Evolutionary conservation across 202 grass and related monocot species (phyloP).

Genomic region (Zoysia matrella): DNA sequence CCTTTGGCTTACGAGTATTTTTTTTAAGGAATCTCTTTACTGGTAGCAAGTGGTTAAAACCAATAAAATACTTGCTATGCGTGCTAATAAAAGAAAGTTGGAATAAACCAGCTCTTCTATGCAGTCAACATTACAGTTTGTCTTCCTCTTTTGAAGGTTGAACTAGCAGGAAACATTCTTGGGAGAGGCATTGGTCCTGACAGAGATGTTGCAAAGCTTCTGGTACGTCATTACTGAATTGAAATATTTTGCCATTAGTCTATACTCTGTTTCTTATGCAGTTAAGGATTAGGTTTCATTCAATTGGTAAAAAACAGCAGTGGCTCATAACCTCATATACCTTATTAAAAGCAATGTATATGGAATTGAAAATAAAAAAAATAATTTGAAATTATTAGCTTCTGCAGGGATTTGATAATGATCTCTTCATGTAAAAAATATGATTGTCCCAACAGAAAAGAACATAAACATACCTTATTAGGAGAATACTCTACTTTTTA

Average conservation of each 20-base stretch:
- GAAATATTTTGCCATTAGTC: not conserved
- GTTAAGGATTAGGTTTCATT: not conserved
- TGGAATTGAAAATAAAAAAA: not conserved
- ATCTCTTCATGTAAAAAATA: no score
- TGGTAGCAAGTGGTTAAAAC: not conserved
- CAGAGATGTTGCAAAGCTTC: conserved; percentile 66
- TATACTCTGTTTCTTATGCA: conserved; percentile 24
- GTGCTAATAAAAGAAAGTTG: conserved; percentile 15
- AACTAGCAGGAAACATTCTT: conserved; percentile 70
- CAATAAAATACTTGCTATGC: not conserved
- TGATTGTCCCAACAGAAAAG: no score
- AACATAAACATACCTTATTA: no score
- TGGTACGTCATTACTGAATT: conserved; percentile 36
- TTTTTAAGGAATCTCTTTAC: not conserved
- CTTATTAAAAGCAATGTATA: not conserved
- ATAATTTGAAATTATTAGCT: no score
- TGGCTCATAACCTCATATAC: no score
- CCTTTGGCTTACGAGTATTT: not conserved
- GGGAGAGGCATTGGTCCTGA: conserved; percentile 61
- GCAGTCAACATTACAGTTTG: conserved; percentile 20
- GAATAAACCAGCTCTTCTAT: not conserved
- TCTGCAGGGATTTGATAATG: no score
- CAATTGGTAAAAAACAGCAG: not conserved
- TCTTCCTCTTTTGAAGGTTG: conserved; percentile 58
- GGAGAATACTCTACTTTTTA: no score